A percentile compares a stretch with the other conserved stretches of the same genome.
Evolutionary conservation across 306 rosid species (phyloP).

Genomic region (Fragaria vesca): DNA sequence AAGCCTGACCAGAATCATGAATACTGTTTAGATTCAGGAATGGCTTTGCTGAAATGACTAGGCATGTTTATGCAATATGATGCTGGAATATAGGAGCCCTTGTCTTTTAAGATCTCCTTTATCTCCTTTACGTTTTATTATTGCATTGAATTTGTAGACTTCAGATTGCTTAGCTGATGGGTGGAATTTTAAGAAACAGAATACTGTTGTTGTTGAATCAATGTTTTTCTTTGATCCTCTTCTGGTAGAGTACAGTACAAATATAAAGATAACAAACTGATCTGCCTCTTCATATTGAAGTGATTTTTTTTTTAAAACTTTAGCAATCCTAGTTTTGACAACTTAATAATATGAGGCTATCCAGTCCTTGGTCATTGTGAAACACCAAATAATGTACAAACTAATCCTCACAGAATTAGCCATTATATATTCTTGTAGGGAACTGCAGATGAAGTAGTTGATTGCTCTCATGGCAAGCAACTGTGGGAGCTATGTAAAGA

Average conservation of each 20-base stretch:
- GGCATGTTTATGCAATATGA: neutral
- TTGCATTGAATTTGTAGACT: neutral
- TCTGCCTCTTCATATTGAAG: neutral
- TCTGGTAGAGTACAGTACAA: neutral
- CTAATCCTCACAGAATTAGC: conserved; percentile 7
- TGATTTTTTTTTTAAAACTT: neutral
- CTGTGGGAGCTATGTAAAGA: conserved; percentile 95
- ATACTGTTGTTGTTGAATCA: neutral
- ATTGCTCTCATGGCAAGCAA: conserved; percentile 92
- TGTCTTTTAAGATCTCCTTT: conserved; percentile 7
- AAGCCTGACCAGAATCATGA: neutral
- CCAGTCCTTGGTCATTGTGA: neutral
- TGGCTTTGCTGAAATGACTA: neutral
- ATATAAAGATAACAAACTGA: neutral
- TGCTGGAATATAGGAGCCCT: conserved; percentile 11
- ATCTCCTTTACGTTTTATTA: neutral
- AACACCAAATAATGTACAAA: neutral
- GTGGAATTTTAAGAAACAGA: neutral
- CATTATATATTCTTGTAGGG: conserved; percentile 52
- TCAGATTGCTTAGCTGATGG: neutral
- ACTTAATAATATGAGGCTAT: neutral
- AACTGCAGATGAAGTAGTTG: conserved; percentile 89
- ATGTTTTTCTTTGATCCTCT: neutral
- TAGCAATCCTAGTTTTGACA: neutral
- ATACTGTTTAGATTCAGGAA: neutral